Evolutionary conservation across 1,284 basidiomycete genomes (phyloP), one percentile per base, ranked within the genome.

Genomic region (Trametes pubescens): DNA sequence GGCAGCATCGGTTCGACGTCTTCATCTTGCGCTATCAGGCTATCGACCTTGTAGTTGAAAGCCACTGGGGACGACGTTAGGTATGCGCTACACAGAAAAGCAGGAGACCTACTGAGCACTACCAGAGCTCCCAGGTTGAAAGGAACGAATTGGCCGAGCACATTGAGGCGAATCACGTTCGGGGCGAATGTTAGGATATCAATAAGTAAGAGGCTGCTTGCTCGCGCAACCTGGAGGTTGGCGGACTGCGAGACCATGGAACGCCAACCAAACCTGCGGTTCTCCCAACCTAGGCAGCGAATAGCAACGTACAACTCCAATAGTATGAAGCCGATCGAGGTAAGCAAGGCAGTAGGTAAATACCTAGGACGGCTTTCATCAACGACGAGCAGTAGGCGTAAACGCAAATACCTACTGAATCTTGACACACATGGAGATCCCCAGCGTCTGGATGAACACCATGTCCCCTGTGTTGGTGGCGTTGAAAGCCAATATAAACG

Each of bases 111-210:
- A 78, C 78, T 71, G 9, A 86, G 74, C n/a, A 86, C 83, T 22
- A 81, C 61, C 16, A 86, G 62, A 6, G 81, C 75, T 18, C 81
- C 83, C n/a, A 86, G 67, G 63, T 81, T 80, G 60, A 82, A 80
- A 0, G 84, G 83, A 24, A 86, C 69, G 59, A 82, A 82, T 51
- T 85, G 80, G 0, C 77, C 82, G 4, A 84, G 58, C 10, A 79
- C 69, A 51, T 75, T 80, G 22, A 79, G 80, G 40, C 71, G 67
- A 2, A 76, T 73, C 2, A 78, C 76, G 29, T 75, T 75, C 18
- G 84, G 83, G 5, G 80, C 80, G 32, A 84, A 64, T 2, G 79
- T 81, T 32, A 85, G 66, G 9, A 84, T 53, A 48, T 86, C 84
- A 6, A 86, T 75, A 8, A 83, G 62, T 26, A 86, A 57, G 11